Evolutionary conservation across 306 rosid genomes (phyloP).

Genomic region (Lathyrus oleraceus): DNA sequence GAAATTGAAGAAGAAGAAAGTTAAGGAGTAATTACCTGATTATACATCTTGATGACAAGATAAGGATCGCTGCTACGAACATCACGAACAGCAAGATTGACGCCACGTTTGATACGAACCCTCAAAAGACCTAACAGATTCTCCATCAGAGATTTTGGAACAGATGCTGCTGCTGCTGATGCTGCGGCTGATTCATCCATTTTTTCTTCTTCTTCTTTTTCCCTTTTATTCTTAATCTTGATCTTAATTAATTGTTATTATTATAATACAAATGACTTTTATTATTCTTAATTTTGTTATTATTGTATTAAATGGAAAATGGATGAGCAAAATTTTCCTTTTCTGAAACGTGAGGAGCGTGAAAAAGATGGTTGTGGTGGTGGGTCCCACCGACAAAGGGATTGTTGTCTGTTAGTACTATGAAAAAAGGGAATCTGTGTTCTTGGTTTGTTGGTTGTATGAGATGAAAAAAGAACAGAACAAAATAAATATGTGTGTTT

Average conservation of each 20-base stretch:
- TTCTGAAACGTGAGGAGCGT: not conserved
- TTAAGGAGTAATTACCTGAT: slow-evolving; percentile 54
- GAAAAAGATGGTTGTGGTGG: not conserved
- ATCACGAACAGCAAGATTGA: slow-evolving; percentile 95
- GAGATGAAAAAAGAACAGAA: not conserved
- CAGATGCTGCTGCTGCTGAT: not conserved
- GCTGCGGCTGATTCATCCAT: not conserved
- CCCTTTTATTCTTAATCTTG: not conserved
- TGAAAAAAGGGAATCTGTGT: not conserved
- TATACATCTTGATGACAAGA: slow-evolving; percentile 69
- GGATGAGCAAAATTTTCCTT: not conserved
- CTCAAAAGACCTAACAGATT: slow-evolving; percentile 77
- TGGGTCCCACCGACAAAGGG: not conserved
- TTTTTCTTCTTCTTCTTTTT: not conserved
- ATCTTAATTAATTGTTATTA: not conserved
- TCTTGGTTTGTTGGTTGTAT: not conserved
- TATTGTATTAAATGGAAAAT: not conserved
- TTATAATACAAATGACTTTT: not conserved
- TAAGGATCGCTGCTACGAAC: slow-evolving; percentile 94
- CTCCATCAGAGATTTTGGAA: slow-evolving; percentile 55
- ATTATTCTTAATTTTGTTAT: not conserved
- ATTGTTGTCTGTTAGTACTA: not conserved
- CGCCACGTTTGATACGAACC: slow-evolving; percentile 83
- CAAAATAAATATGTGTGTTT: not conserved
- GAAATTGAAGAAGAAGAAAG: not conserved